Evolutionary conservation across 148 eudicot species (phyloP).

Genomic region (Rhododendron kiyosumense): DNA sequence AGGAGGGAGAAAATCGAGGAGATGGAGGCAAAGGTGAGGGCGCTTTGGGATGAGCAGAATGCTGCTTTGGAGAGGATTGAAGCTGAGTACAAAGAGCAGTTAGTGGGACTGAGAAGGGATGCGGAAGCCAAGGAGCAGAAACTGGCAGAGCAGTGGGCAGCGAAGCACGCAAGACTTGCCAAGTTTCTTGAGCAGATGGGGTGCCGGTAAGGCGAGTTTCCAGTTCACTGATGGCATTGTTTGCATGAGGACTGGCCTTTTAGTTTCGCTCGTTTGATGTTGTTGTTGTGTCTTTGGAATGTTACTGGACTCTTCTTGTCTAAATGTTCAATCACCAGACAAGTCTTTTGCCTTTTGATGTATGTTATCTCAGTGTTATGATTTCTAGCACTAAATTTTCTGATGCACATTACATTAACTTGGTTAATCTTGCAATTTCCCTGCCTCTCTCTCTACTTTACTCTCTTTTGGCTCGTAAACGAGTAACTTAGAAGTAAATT

Average conservation of each 20-base stretch:
- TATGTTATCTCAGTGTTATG: not conserved
- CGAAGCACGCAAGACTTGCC: slow-evolving; percentile 55
- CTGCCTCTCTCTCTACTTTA: too few species aligned
- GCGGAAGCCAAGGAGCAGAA: slow-evolving; percentile 91
- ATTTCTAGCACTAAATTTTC: not conserved
- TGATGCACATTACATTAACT: not conserved
- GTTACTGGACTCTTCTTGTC: not conserved
- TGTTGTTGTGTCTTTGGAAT: not conserved
- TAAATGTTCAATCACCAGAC: not conserved
- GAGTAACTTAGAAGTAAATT: too few species aligned
- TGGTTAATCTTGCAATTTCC: not conserved
- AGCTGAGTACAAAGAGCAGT: slow-evolving; percentile 70
- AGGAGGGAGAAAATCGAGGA: slow-evolving; percentile 72
- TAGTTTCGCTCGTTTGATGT: not conserved
- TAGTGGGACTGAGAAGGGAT: slow-evolving; percentile 65
- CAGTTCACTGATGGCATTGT: not conserved
- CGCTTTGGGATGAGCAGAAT: slow-evolving; percentile 67
- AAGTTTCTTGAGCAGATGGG: slow-evolving; percentile 74
- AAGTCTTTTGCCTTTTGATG: not conserved
- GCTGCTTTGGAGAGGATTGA: slow-evolving; percentile 62
- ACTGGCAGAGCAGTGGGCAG: slow-evolving; percentile 81
- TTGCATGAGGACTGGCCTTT: slow-evolving; percentile 1
- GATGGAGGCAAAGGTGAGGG: slow-evolving; percentile 63
- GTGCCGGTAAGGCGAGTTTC: slow-evolving; percentile 32
- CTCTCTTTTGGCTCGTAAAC: too few species aligned